Percentiles rank a stretch among this genome's conserved stretches.
Conservation (phyloP, 2,329 filamentous ascomycete species). For the Phialocephala sp. region DNA sequence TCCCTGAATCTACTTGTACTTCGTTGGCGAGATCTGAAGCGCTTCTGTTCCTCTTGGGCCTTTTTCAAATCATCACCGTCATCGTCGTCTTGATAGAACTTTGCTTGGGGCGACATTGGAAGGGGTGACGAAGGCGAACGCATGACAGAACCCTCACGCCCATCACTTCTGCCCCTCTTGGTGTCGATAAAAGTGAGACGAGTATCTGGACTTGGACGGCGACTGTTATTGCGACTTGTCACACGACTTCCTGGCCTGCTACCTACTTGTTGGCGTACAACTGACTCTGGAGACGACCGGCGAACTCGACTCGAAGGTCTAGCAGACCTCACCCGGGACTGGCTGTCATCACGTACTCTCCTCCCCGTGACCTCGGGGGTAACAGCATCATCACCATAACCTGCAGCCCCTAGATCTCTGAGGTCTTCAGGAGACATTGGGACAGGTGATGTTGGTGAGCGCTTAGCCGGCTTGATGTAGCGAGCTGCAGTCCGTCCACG, state of each 20-base stretch:
- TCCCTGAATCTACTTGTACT: constrained; percentile 53
- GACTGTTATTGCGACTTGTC: constrained; percentile 48
- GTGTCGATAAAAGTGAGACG: constrained; percentile 48
- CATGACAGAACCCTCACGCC: constrained; percentile 61
- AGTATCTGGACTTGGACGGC: constrained; percentile 46
- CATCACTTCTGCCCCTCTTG: constrained; percentile 65
- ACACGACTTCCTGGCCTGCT: constrained; percentile 42
- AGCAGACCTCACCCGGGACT: constrained; percentile 43
- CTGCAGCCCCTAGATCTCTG: constrained; percentile 58
- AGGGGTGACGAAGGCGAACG: constrained; percentile 83
- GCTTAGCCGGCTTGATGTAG: constrained; percentile 77
- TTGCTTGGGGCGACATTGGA: constrained; percentile 69
- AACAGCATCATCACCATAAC: constrained; percentile 41
- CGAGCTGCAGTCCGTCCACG: constrained; percentile 70
- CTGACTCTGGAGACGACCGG: constrained; percentile 38
- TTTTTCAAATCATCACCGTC: constrained; percentile 69
- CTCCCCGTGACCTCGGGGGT: constrained; percentile 37
- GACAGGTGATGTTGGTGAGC: constrained; percentile 88
- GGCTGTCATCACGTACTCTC: constrained; percentile 33
- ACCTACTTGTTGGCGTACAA: constrained; percentile 18
- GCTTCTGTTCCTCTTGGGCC: constrained; percentile 59
- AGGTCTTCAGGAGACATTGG: constrained; percentile 94
- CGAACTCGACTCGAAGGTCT: constrained; percentile 44
- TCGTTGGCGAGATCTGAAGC: constrained; percentile 58
- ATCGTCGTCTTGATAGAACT: constrained; percentile 56